phyloP scores from a whole-genome alignment of 2,329 filamentous ascomycete species.

The Blastomyces gilchristii region DNA sequence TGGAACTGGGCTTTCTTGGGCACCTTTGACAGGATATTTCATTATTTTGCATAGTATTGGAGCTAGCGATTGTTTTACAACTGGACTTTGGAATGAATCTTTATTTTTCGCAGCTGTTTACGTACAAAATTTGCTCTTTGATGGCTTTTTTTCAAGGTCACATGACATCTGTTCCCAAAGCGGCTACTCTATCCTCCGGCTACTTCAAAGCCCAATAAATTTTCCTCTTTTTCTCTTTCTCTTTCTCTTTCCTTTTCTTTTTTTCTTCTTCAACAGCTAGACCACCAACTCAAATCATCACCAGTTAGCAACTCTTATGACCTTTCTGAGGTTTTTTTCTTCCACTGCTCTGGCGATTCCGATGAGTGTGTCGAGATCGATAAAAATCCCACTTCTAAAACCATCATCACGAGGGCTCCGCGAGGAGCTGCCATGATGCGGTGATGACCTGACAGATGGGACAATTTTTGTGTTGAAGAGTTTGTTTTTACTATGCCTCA shows the following conservation, averaged over 20 bases:
- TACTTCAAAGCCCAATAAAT: slow-evolving; percentile 5
- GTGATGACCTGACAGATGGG: slow-evolving; percentile 39
- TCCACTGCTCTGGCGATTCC: slow-evolving; percentile 59
- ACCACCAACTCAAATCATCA: slow-evolving; percentile 69
- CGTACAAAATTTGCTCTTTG: not conserved
- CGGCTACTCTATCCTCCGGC: not conserved
- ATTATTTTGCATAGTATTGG: slow-evolving; percentile 1
- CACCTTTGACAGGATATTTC: not conserved
- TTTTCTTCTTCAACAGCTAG: slow-evolving; percentile 41
- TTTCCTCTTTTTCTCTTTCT: slow-evolving; percentile 15
- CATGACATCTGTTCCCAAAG: not conserved
- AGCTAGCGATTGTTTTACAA: not conserved
- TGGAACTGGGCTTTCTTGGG: not conserved
- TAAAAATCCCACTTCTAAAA: slow-evolving; percentile 59
- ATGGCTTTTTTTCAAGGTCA: not conserved
- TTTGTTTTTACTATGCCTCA: not conserved
- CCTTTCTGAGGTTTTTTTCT: slow-evolving; percentile 17
- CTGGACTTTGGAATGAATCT: not conserved
- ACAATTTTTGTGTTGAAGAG: slow-evolving; percentile 21
- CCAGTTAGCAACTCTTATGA: slow-evolving; percentile 38
- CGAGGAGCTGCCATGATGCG: slow-evolving; percentile 32
- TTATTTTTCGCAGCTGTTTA: not conserved
- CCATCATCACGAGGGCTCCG: slow-evolving; percentile 59
- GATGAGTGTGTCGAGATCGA: slow-evolving; percentile 60
- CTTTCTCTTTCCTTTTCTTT: slow-evolving; percentile 17